Conservation (phyloP, 2,329 filamentous ascomycete genomes). For the Pseudogymnoascus sp. region DNA sequence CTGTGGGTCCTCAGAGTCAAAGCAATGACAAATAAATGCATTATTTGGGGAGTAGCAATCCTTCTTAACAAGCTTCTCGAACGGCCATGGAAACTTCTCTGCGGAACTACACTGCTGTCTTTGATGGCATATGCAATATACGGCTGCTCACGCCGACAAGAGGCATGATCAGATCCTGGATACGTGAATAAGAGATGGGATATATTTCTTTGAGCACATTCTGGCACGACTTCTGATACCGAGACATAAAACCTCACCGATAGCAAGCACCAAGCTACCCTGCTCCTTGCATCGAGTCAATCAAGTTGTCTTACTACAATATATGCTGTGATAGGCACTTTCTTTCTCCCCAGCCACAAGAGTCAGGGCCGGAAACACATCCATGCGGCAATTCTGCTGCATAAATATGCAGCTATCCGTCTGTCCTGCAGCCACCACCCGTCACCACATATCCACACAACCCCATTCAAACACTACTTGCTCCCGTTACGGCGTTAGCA, state of each 20-base stretch:
- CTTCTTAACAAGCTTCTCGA: slow-evolving; percentile 32
- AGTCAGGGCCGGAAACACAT: slow-evolving; percentile 18
- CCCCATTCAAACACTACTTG: slow-evolving; percentile 26
- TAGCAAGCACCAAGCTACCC: slow-evolving; percentile 4
- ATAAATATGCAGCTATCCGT: slow-evolving; percentile 36
- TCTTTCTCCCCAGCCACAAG: slow-evolving; percentile 39
- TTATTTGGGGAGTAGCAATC: slow-evolving; percentile 25
- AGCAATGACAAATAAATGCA: slow-evolving; percentile 10
- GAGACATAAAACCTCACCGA: background rate
- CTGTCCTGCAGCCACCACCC: slow-evolving; percentile 25
- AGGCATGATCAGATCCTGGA: background rate
- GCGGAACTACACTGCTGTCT: background rate
- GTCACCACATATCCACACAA: slow-evolving; percentile 19
- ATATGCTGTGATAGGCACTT: slow-evolving; percentile 30
- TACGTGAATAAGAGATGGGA: background rate
- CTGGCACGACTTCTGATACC: background rate
- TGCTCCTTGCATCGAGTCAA: slow-evolving; percentile 43
- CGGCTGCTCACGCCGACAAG: background rate
- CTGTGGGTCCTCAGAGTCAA: background rate
- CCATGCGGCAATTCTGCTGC: slow-evolving; percentile 31
- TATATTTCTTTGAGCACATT: background rate
- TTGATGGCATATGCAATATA: background rate
- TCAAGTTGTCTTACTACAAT: slow-evolving; percentile 28
- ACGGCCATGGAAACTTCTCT: slow-evolving; percentile 27
- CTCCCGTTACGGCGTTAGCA: slow-evolving; percentile 24